Percentiles rank a stretch among this genome's conserved stretches.
phyloP scores from a whole-genome alignment of 805 yeast genomes.

The Nakazawaea ernobii region DNA sequence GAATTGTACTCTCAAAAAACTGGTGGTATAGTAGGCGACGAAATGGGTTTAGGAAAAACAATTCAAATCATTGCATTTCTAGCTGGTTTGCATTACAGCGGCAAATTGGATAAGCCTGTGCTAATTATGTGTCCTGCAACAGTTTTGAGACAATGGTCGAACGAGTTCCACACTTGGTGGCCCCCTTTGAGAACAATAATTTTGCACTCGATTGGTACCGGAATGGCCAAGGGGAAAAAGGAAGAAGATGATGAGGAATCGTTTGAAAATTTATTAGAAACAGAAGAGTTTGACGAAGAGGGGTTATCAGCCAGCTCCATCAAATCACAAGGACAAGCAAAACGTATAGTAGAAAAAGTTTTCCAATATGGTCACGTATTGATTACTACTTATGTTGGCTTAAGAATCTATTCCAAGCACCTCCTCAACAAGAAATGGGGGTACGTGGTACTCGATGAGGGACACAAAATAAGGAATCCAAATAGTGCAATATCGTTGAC shows the following conservation, averaged over 20 bases:
- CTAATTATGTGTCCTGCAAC: slow-evolving; percentile 95
- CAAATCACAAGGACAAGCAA: slow-evolving; percentile 24
- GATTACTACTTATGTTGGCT: slow-evolving; percentile 88
- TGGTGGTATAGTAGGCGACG: slow-evolving; percentile 97
- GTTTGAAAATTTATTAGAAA: slow-evolving; percentile 41
- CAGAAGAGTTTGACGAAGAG: slow-evolving; percentile 37
- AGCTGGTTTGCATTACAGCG: slow-evolving; percentile 86
- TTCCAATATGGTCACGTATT: slow-evolving; percentile 71
- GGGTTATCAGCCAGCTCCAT: slow-evolving; percentile 21
- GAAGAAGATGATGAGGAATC: slow-evolving; percentile 37
- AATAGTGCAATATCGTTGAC: slow-evolving; percentile 81
- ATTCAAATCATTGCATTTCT: slow-evolving; percentile 87
- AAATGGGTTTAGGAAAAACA: slow-evolving; percentile 97
- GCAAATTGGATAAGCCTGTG: slow-evolving; percentile 68
- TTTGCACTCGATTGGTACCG: slow-evolving; percentile 88
- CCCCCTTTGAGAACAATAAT: slow-evolving; percentile 86
- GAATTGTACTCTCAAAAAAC: slow-evolving; percentile 84
- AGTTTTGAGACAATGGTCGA: slow-evolving; percentile 94
- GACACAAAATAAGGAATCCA: slow-evolving; percentile 95
- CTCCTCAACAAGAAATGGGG: slow-evolving; percentile 77
- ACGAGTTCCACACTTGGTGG: slow-evolving; percentile 97
- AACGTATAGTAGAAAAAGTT: slow-evolving; percentile 50
- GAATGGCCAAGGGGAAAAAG: slow-evolving; percentile 45
- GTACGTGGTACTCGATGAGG: slow-evolving; percentile 89
- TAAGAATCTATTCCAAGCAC: slow-evolving; percentile 59